Percentiles rank a stretch among this genome's conserved stretches.
Evolutionary conservation across 2,329 filamentous ascomycete genomes (phyloP).

Genomic region (Alternaria incomplexa): DNA sequence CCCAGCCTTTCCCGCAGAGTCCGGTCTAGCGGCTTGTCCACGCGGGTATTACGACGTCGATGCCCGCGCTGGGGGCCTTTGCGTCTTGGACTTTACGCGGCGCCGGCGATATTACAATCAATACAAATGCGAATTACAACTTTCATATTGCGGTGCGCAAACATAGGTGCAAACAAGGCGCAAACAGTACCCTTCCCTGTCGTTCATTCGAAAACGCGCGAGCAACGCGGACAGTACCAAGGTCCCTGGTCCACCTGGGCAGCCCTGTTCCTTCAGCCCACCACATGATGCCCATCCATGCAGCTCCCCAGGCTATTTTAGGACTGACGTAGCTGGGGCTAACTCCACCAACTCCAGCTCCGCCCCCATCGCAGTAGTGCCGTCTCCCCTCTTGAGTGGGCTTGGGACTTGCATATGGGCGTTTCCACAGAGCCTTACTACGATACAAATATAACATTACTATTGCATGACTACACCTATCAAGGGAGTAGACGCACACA

Average conservation of each 20-base stretch:
- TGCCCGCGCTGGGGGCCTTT: neutral
- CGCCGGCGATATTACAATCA: neutral
- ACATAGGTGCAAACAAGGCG: neutral
- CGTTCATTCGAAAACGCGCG: neutral
- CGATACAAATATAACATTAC: too few relatives aligned
- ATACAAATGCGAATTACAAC: neutral
- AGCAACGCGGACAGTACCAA: neutral
- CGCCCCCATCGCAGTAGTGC: neutral
- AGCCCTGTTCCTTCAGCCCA: neutral
- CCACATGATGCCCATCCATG: neutral
- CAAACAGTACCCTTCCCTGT: neutral
- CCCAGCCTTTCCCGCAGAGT: neutral
- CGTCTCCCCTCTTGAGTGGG: too few relatives aligned
- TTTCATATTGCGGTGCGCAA: neutral
- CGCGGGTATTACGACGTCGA: slow-evolving; percentile 1
- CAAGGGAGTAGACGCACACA: too few relatives aligned
- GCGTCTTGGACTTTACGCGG: slow-evolving; percentile 25
- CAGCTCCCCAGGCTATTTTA: slow-evolving; percentile 12
- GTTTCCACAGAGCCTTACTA: too few relatives aligned
- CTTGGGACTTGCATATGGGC: too few relatives aligned
- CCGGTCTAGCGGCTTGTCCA: slow-evolving; percentile 26
- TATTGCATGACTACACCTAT: too few relatives aligned
- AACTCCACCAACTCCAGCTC: neutral
- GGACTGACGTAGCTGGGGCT: slow-evolving; percentile 7
- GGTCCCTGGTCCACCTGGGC: neutral